phyloP scores from a whole-genome alignment of 257 asterid species.

The Solanum lycopersicoides region DNA sequence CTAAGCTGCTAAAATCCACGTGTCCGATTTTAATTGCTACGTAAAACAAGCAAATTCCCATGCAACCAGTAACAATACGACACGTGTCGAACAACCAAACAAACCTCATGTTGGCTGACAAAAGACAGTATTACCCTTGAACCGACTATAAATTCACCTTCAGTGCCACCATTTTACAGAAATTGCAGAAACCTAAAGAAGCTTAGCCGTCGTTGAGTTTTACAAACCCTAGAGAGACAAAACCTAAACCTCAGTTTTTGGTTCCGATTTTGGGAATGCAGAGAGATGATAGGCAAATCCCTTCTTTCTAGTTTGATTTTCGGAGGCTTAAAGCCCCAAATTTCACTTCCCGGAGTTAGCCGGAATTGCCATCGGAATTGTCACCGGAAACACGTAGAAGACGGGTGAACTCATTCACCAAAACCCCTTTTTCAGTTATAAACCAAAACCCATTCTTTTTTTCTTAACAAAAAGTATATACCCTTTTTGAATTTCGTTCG shows the following conservation, averaged over 20 bases:
- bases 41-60: background rate
- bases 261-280: slow-evolving; percentile 11
- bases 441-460: background rate
- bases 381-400: background rate
- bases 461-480: background rate
- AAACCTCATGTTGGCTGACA: background rate
- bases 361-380: background rate
- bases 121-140: background rate
- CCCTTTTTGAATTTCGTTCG: background rate
- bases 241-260: background rate
- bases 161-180: background rate
- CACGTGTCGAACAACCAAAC: background rate
- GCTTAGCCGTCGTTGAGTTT: background rate
- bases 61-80: background rate
- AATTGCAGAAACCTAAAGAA: background rate
- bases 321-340: background rate
- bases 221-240: background rate
- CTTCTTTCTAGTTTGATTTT: background rate
- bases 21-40: background rate
- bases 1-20: background rate
- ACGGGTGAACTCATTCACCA: background rate
- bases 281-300: slow-evolving; percentile 8
- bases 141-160: background rate
- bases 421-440: background rate
- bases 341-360: background rate